Conservation (phyloP, 306 rosid species). For the Cicer cuneatum region DNA sequence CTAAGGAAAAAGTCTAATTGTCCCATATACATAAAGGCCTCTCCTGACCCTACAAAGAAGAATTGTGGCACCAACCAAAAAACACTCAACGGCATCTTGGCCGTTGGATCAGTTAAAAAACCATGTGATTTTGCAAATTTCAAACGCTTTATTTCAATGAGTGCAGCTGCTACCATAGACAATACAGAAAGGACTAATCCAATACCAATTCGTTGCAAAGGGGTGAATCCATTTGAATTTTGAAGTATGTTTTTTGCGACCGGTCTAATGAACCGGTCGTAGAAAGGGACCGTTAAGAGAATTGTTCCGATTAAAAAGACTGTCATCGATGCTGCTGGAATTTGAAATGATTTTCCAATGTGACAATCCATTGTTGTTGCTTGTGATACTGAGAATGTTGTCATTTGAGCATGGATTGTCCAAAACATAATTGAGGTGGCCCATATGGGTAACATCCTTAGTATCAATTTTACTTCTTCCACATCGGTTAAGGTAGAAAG, state of each 20-base stretch:
- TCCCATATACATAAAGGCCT: conserved; percentile 85
- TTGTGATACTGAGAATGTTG: conserved; percentile 88
- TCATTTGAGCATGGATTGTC: conserved; percentile 87
- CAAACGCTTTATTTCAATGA: conserved; percentile 63
- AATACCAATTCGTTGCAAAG: conserved; percentile 72
- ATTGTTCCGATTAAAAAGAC: conserved; percentile 81
- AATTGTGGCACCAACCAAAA: conserved; percentile 87
- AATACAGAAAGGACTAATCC: conserved; percentile 65
- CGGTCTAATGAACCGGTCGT: conserved; percentile 68
- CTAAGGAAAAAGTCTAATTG: conserved; percentile 80
- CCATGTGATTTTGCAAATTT: conserved; percentile 49
- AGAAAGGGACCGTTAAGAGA: conserved; percentile 74
- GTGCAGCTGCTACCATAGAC: conserved; percentile 68
- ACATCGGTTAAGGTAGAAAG: conserved; percentile 76
- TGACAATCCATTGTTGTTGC: conserved; percentile 84
- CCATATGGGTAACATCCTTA: conserved; percentile 89
- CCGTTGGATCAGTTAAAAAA: conserved; percentile 42
- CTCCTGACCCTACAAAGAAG: conserved; percentile 80
- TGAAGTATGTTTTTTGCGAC: conserved; percentile 49
- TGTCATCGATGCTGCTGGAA: conserved; percentile 79
- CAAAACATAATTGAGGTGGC: conserved; percentile 87
- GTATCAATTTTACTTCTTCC: conserved; percentile 75
- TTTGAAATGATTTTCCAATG: conserved; percentile 69
- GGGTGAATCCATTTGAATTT: conserved; percentile 63
- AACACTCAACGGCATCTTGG: conserved; percentile 59